Evolutionary conservation across 768 basidiomycete genomes (phyloP).

Genomic region (Termitomyces sp.): DNA sequence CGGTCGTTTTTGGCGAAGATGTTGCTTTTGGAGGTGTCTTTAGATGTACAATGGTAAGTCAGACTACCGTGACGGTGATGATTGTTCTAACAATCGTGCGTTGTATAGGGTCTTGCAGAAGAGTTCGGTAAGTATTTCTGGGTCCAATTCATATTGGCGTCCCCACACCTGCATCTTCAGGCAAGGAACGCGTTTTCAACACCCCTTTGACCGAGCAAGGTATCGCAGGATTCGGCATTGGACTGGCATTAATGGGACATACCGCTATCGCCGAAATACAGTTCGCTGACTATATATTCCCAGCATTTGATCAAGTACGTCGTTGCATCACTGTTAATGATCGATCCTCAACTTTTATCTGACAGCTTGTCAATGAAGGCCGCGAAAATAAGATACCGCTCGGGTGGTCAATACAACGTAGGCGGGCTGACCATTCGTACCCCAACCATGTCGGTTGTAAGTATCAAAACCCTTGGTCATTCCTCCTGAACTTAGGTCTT

Average conservation of each 20-base stretch:
- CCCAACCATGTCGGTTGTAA: conserved; percentile 84
- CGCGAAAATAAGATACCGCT: conserved; percentile 88
- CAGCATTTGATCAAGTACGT: conserved; percentile 86
- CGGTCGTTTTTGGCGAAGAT: conserved; percentile 88
- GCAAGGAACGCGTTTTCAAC: conserved; percentile 91
- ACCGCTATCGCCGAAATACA: conserved; percentile 94
- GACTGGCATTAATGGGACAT: conserved; percentile 88
- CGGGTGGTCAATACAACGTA: conserved; percentile 78
- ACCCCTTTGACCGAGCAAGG: conserved; percentile 92
- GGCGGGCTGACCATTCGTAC: conserved; percentile 79
- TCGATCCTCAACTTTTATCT: background rate
- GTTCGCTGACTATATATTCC: conserved; percentile 87
- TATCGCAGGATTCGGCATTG: conserved; percentile 92
- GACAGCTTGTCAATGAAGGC: conserved; percentile 91
- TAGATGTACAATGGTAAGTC: conserved; percentile 79
- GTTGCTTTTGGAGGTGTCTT: conserved; percentile 96
- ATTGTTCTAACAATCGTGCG: background rate
- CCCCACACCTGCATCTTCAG: conserved; percentile 28
- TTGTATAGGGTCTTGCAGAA: conserved; percentile 73
- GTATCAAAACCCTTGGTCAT: conserved; percentile 20
- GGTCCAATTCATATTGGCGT: background rate
- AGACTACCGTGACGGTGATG: background rate
- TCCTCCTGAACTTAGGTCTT: background rate
- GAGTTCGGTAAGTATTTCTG: conserved; percentile 66
- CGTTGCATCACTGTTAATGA: background rate